Evolutionary conservation across 192 early-diverging fungal species (phyloP), one percentile per base, ranked within the genome.

Genomic region (Phlyctochytrium planicorne): DNA sequence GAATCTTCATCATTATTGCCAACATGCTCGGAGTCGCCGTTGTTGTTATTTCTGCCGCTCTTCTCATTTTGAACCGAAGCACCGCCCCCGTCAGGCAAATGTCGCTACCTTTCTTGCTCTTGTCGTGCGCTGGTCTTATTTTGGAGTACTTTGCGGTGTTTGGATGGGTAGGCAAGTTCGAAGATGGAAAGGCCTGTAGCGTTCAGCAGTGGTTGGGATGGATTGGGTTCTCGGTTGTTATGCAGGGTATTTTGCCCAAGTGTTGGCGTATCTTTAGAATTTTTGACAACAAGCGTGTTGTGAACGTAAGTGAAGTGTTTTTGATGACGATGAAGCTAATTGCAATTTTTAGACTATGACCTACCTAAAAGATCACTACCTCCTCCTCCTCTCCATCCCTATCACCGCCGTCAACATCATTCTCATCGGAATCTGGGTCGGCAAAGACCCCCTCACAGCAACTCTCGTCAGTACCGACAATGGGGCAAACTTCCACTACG

Each of bases 171-270:
- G 55, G 55, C 14, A 57, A 27, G 55, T 14, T 6, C 6, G 55
- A 57, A 27, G 25, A 20, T 27, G 25, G 25, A 10, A 4, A 24
- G 6, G 6, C 55, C 20, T 57, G 55, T 27, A 27, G 16, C 20
- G 27, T 14, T 4, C 55, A 57, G 55, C 55, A 57, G 25, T 57
- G 55, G 55, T 10, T 57, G 14, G 55, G 55, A 4, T 57, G 55
- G 55, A 10, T 57, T 57, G 55, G 55, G 27, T 57, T 57, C 27
- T 57, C 55, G 55, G 6, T 57, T 4, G 12, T 57, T 20, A 57
- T 57, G 55, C 55, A 57, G 25, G 55, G 55, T 57, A 29, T 57
- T 29, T 29, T 57, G 10, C 55, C 55, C 6, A 57, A 57, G 27
- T 57, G 55, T 27, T 20, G 6, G 10, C 40, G 40, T n/a, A n/a